A percentile compares a stretch with the other conserved stretches of the same genome.
Evolutionary conservation across 2,329 filamentous ascomycete species (phyloP).

Genomic region (Verticillium nonalfalfae): DNA sequence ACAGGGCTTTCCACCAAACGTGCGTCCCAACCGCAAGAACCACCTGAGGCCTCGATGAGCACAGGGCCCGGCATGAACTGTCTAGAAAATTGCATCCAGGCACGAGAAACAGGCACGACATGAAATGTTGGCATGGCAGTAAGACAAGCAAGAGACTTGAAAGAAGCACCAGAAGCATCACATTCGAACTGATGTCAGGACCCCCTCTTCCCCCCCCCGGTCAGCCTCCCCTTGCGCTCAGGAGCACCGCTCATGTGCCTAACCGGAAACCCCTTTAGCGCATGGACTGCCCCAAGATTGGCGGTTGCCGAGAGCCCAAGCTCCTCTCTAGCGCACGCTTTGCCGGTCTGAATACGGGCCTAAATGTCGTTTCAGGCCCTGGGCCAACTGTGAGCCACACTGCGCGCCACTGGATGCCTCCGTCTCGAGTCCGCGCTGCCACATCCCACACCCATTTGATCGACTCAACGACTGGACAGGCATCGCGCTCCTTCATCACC

Average conservation of each 20-base stretch:
- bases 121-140: not conserved
- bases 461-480: not conserved
- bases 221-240: not conserved
- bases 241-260: not conserved
- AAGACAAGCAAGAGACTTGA: not conserved
- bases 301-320: not conserved
- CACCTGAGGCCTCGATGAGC: not conserved
- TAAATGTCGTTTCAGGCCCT: not conserved
- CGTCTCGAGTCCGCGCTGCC: not conserved
- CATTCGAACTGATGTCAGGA: not conserved
- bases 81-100: not conserved
- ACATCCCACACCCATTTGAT: not conserved
- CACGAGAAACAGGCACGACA: not conserved
- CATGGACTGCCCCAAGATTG: not conserved
- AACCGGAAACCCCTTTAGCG: not conserved
- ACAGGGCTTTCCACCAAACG: too few species aligned
- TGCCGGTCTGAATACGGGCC: not conserved
- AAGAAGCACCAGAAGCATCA: not conserved
- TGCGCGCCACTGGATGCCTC: not conserved
- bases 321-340: not conserved
- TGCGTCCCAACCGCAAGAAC: not conserved
- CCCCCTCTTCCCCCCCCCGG: not conserved
- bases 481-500: not conserved
- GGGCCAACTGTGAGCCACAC: not conserved
- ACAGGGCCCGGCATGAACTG: not conserved